Evolutionary conservation across 164 flowering plant species (phyloP), one percentile per base, ranked within the genome.

Genomic region (Saururus chinensis): DNA sequence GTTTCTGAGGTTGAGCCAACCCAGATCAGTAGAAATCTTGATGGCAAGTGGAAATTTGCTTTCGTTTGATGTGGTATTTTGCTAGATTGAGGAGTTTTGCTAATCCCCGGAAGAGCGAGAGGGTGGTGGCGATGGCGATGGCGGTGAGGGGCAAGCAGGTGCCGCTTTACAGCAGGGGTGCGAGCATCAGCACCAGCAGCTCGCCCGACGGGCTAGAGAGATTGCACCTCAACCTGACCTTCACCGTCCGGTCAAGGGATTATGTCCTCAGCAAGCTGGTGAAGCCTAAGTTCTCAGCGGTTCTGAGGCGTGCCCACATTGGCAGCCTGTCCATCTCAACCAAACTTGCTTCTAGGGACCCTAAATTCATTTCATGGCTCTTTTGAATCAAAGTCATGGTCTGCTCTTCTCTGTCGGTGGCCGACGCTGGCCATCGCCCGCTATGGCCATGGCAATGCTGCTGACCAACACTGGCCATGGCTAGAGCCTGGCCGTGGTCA

Each of bases 241-340:
- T 90, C 51, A 70, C 65, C 49, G 53, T 90, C 70, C 73, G 91
- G 25, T 84, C 96, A 0, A 84, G 87, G 66, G 97, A 95, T 6
- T 76, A 80, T 66, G 79, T 93, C 51, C 66, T 93, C 59, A 97
- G 99, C 22, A 81, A 64, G 63, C 73, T 93, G 54, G 99, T 93
- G 62, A 87, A 78, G 77, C 74, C 89, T 61, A 87, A 76, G 64
- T 93, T 90, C 70, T 76, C 73, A 13, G 73, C 88, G 52, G 77
- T 74, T n/a, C 63, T 93, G 9, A 68, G 63, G 48, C 78, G 80
- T 26, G 78, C 64, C 48, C 70, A 59, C 30, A 75, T 89, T 1
- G 83, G 85, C 51, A 83, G 66, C 80, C 73, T 40, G 48, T 59
- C 0, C 62, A 75, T 59, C 53, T 88, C 66, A 69, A 64, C 1